A percentile compares a stretch with the other conserved stretches of the same genome.
phyloP scores from a whole-genome alignment of 2,329 filamentous ascomycete species.

The Ascochyta lentis region DNA sequence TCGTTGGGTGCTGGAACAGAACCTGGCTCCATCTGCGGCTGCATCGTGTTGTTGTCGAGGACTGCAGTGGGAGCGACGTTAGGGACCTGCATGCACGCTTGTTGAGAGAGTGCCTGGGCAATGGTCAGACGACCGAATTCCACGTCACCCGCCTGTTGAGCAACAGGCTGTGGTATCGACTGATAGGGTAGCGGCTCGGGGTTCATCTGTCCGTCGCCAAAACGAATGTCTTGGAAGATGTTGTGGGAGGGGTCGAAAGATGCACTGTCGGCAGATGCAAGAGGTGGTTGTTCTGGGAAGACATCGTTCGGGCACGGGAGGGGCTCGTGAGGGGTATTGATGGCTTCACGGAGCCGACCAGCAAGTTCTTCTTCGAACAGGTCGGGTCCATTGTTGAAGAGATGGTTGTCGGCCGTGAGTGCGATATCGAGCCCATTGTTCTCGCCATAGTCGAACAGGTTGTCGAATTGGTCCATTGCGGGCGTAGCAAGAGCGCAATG shows the following conservation, averaged over 20 bases:
- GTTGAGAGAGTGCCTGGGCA: not conserved
- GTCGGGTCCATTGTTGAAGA: constrained; percentile 1
- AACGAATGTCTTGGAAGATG: not conserved
- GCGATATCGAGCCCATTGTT: not conserved
- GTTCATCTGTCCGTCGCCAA: not conserved
- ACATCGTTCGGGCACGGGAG: not conserved
- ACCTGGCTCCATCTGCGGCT: not conserved
- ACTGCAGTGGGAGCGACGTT: not conserved
- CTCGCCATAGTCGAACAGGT: not conserved
- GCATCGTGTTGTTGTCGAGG: not conserved
- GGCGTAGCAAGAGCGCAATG: not conserved
- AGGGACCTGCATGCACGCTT: not conserved
- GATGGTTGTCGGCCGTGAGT: not conserved
- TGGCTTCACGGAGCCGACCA: not conserved
- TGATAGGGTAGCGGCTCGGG: not conserved
- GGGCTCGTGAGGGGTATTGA: not conserved
- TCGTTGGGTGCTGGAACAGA: not conserved
- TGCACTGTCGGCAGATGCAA: not conserved
- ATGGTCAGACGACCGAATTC: not conserved
- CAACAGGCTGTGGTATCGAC: not conserved
- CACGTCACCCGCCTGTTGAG: not conserved
- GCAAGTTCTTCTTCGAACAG: not conserved
- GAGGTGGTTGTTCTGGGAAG: not conserved
- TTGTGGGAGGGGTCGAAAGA: not conserved
- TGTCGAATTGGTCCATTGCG: not conserved